Base-by-base conservation (phyloP, 2,329 filamentous ascomycete species). In the Beauveria scarabaeidicola region DNA sequence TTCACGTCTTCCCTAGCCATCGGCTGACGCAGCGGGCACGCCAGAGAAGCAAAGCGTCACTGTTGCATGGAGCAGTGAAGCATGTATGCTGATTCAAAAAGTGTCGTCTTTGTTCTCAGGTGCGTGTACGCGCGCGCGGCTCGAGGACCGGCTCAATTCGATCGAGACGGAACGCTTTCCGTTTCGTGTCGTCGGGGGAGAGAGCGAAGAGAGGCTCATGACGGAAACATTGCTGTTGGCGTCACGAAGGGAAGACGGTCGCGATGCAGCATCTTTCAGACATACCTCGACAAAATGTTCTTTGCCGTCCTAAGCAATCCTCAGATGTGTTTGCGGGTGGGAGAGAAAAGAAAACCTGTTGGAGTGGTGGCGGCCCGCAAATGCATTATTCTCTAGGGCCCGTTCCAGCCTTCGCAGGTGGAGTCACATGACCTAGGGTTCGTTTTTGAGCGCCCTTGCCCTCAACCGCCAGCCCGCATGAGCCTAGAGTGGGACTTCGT, bases 301-400 rank as follows among this genome's bases (percentile, higher is more conserved):
- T 80, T 77, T 83, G 81, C 79, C 81, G 78, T 83, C 81, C 80
- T 83, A 81, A 83, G 81, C 80, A 82, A 78, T 78, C 74, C 75
- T 80, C 75, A 80, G 78, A 81, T 80, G 76, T 59, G 57, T 73
- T 75, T 74, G 71, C 72, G 68, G 66, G 69, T 70, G 69, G 69
- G 58, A 50, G 40, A 61, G 57, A 50, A 60, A 61, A 58, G 51
- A 60, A 58, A 60, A 36, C 48, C 59, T 66, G 62, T 61, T 50
- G 25, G 63, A 66, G 68, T 69, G 68, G 67, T 65, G 67, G 66
- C 69, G 70, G 50, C 61, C 61, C 63, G 59, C 52, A 50, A 60
- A 25, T 48, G 46, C 58, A 62, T 58, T 59, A 61, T 64, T 62
- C 57, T 54, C 29, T 52, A 52, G 54, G 58, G 61, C 62, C 59